Evolutionary conservation across 2,329 filamentous ascomycete genomes (phyloP), one percentile per base, ranked within the genome.

Genomic region (Fusarium sp.): DNA sequence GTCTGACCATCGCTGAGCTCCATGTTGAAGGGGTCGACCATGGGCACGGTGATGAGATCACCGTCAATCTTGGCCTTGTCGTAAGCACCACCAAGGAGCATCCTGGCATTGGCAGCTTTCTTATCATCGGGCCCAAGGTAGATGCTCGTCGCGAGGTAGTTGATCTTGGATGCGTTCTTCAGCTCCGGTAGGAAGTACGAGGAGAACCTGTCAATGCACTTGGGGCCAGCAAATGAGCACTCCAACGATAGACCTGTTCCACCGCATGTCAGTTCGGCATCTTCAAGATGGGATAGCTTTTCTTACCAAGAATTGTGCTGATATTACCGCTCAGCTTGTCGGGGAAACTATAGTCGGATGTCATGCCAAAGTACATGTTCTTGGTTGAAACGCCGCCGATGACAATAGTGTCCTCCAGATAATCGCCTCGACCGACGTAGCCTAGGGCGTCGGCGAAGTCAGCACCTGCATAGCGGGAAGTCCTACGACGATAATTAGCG

Each of bases 21-120:
- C 1, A 1, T 0, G 4, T 26, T n/a, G 5, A 48, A 48, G 0
- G 63, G 63, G 34, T 66, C 48, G 0, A 65, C 63, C 63, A 66
- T 66, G 0, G 63, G 63, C 1, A 66, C 63, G 0, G 63, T 66
- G 6, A 66, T 66, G 17, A 66, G 28, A 26, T 26, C 14, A 0
- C 63, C 63, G 1, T 57, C 41, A 42, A 66, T 57, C 41, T 66
- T 66, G 4, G 63, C 63, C 9, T 48, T 66, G 8, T 66, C 63
- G 0, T 66, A 66, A 1, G 61, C 60, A 0, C 63, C 63, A 0
- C 63, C 63, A 1, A 66, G 61, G 5, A 66, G 60, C 60, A 66
- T 66, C 12, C 17, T 36, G 6, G 63, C 63, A 3, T 57, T 65
- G 8, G 60, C 28, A 15, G 63, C 60, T 0, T 66, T 32, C 5